Percentiles rank a stretch among this genome's conserved stretches.
These are phyloP conservation scores for Podila minutissima DNA, from an alignment of 192 early-diverging fungal species.

Conservation along the genomic window DNA sequence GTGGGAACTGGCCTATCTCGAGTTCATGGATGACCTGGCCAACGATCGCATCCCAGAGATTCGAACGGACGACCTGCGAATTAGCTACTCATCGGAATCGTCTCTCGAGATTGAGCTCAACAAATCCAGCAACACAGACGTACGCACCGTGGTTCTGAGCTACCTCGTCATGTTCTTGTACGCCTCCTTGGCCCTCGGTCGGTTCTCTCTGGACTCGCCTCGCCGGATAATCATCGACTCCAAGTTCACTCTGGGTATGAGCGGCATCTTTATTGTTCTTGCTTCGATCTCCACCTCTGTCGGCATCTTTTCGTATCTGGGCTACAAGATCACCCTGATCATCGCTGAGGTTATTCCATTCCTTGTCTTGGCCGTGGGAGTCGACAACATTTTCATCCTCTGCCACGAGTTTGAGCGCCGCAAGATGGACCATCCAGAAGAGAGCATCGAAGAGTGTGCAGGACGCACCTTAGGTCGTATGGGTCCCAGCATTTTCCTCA, in stretches of 20 bases:
- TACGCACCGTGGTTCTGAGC: constrained; percentile 60
- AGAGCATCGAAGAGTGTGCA: constrained; percentile 64
- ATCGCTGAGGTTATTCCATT: constrained; percentile 78
- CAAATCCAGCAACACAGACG: constrained; percentile 70
- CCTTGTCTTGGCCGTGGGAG: constrained; percentile 72
- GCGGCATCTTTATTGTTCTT: constrained; percentile 68
- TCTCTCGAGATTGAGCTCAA: constrained; percentile 70
- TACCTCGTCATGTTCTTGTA: constrained; percentile 75
- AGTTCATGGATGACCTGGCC: constrained; percentile 42
- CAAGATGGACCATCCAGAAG: constrained; percentile 53
- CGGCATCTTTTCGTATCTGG: constrained; percentile 68
- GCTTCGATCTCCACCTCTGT: constrained; percentile 69
- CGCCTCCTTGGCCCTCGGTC: constrained; percentile 67
- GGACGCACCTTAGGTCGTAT: constrained; percentile 66
- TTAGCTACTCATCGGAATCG: constrained; percentile 69
- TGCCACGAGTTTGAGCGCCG: constrained; percentile 68
- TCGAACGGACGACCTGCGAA: constrained; percentile 40
- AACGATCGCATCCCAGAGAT: constrained; percentile 30
- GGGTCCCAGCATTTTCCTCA: constrained; percentile 71
- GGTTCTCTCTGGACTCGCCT: constrained; percentile 39
- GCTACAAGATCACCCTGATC: constrained; percentile 70
- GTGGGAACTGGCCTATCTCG: constrained; percentile 63
- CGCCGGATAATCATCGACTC: constrained; percentile 65
- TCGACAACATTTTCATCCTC: constrained; percentile 76
- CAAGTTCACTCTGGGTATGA: constrained; percentile 68